These are phyloP conservation scores for Xylariaceae sp. DNA, from an alignment of 2,329 filamentous ascomycete genomes.

Conservation along the genomic window DNA sequence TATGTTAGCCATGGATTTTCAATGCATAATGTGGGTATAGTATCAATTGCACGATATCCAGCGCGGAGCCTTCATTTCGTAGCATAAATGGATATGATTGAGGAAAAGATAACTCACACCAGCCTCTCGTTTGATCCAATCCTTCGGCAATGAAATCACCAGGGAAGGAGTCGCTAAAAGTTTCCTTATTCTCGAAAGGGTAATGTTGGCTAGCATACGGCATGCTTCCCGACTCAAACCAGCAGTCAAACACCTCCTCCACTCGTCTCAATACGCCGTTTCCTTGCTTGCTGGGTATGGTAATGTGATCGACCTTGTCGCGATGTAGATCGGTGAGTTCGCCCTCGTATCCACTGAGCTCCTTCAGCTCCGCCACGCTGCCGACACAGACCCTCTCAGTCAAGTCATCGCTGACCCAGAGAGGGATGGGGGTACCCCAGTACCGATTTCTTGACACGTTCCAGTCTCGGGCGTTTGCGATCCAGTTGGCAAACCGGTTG, in stretches of 20 bases:
- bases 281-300: conserved; percentile 84
- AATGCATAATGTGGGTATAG: no score
- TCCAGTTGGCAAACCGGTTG: conserved; percentile 87
- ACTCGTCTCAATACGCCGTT: conserved; percentile 78
- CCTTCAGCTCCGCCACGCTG: conserved; percentile 76
- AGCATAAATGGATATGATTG: no score
- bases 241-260: conserved; percentile 92
- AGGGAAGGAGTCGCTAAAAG: conserved; percentile 77
- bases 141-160: conserved; percentile 94
- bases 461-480: conserved; percentile 88
- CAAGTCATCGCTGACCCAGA: conserved; percentile 88
- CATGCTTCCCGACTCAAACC: conserved; percentile 97
- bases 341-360: conserved; percentile 80
- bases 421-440: conserved; percentile 88
- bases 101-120: no score
- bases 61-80: no score
- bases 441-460: conserved; percentile 91
- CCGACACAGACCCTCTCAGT: conserved; percentile 85
- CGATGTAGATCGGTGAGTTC: conserved; percentile 84
- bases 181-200: conserved; percentile 82
- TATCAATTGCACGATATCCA: no score
- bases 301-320: conserved; percentile 90
- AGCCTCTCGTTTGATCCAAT: conserved; percentile 83
- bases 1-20: no score
- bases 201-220: conserved; percentile 89